phyloP scores from a whole-genome alignment of 208 protist species.

The Trichomonas vaginalis region DNA sequence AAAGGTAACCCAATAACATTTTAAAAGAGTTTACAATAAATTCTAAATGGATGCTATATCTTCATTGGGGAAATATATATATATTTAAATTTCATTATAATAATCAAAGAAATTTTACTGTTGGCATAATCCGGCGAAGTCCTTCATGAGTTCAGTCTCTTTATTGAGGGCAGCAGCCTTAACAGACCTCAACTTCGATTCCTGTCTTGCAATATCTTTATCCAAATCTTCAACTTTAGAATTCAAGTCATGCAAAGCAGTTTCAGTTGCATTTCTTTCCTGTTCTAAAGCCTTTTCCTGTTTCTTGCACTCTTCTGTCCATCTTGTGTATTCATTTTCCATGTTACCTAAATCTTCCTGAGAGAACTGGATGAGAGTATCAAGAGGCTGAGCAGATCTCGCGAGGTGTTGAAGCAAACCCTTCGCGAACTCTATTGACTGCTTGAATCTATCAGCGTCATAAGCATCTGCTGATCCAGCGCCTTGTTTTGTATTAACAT shows the following conservation, averaged over 20 bases:
- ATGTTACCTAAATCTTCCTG: conserved; percentile 15
- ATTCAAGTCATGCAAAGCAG: background rate
- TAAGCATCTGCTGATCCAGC: background rate
- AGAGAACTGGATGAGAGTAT: conserved; percentile 5
- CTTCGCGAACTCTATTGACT: background rate
- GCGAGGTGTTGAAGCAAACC: background rate
- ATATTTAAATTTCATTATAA: background rate
- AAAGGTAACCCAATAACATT: too few species aligned
- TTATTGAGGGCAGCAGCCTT: background rate
- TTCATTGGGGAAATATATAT: too few species aligned
- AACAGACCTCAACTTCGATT: background rate
- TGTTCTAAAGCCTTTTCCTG: background rate
- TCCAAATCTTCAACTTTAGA: background rate
- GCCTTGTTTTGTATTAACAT: background rate
- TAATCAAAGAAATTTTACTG: background rate
- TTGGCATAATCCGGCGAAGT: background rate
- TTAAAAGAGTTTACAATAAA: too few species aligned
- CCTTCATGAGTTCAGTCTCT: background rate
- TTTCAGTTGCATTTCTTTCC: background rate
- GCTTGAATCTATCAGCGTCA: background rate
- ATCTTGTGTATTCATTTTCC: background rate
- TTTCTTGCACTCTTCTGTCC: background rate
- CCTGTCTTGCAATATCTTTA: conserved; percentile 7
- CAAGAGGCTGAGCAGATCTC: background rate
- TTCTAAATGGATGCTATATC: too few species aligned